Conservation (phyloP, 371 early-diverging fungal species). For the Batkoa obscura region DNA sequence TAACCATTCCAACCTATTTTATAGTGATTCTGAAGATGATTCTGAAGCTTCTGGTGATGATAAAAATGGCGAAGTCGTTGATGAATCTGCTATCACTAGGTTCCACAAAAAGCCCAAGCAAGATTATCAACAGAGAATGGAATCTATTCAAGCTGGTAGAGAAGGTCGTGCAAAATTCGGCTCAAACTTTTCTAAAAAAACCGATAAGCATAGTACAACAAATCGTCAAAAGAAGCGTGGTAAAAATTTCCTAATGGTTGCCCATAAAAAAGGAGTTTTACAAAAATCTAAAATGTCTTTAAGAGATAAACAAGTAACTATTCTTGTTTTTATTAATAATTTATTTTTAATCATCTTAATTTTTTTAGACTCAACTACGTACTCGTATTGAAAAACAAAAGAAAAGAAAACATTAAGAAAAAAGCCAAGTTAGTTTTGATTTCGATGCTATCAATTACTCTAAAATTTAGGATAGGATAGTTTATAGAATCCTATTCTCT, state of each 20-base stretch:
- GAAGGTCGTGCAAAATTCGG: slow-evolving; percentile 83
- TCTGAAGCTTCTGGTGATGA: background rate
- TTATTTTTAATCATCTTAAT: slow-evolving; percentile 18
- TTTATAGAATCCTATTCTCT: no score
- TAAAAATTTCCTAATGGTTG: slow-evolving; percentile 87
- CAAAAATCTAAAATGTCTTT: slow-evolving; percentile 65
- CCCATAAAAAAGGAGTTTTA: slow-evolving; percentile 70
- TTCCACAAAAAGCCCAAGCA: slow-evolving; percentile 74
- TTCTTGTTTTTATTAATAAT: background rate
- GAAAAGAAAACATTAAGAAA: slow-evolving; percentile 23
- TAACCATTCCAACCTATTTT: background rate
- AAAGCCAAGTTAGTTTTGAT: no score
- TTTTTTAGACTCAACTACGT: slow-evolving; percentile 24
- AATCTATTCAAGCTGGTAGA: slow-evolving; percentile 62
- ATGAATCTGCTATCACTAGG: slow-evolving; percentile 52
- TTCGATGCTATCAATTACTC: no score
- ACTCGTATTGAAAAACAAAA: slow-evolving; percentile 46
- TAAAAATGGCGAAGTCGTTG: slow-evolving; percentile 21
- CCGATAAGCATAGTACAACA: slow-evolving; percentile 64
- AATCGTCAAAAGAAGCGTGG: slow-evolving; percentile 83
- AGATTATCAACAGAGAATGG: slow-evolving; percentile 81
- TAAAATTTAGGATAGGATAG: no score
- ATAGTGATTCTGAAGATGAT: background rate
- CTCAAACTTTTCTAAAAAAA: slow-evolving; percentile 56
- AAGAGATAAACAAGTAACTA: slow-evolving; percentile 49